Evolutionary conservation across 2,329 filamentous ascomycete species (phyloP).

Genomic region (Dactylellina sp.): DNA sequence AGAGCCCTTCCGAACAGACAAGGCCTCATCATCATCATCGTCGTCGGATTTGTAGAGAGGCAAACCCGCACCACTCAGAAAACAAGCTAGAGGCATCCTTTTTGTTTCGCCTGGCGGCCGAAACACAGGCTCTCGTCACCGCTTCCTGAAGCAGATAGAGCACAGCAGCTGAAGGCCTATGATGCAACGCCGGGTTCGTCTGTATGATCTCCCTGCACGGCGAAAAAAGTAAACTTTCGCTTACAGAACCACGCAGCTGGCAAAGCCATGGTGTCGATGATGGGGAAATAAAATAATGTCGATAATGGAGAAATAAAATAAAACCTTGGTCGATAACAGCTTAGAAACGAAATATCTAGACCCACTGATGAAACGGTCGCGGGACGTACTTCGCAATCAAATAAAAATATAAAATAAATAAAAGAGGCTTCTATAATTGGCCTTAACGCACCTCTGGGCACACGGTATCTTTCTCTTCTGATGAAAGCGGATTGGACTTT

Average conservation of each 20-base stretch:
- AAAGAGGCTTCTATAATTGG: constrained; percentile 2
- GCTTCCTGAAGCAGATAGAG: constrained; percentile 1
- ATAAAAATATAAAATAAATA: too few relatives aligned
- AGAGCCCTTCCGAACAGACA: constrained; percentile 32
- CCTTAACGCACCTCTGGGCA: constrained; percentile 18
- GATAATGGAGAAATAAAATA: constrained; percentile 11
- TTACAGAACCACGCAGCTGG: constrained; percentile 8
- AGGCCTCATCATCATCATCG: constrained; percentile 25
- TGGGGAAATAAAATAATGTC: constrained; percentile 1
- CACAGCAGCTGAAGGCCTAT: constrained; percentile 28
- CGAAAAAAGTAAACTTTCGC: constrained; percentile 13
- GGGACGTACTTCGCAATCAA: background rate
- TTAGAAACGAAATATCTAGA: constrained; percentile 30
- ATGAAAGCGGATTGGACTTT: constrained; percentile 29
- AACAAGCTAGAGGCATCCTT: constrained; percentile 5
- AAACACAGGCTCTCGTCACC: background rate
- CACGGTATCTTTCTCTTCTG: constrained; percentile 18
- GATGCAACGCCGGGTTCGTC: constrained; percentile 41
- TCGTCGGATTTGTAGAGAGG: constrained; percentile 4
- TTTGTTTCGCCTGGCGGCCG: constrained; percentile 12
- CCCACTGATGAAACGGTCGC: constrained; percentile 36
- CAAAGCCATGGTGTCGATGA: background rate
- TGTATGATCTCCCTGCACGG: constrained; percentile 45
- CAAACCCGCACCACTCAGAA: too few relatives aligned
- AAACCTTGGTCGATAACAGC: constrained; percentile 54